Base-by-base conservation (phyloP, 768 basidiomycete species). In the Dacryopinax spathularia region DNA sequence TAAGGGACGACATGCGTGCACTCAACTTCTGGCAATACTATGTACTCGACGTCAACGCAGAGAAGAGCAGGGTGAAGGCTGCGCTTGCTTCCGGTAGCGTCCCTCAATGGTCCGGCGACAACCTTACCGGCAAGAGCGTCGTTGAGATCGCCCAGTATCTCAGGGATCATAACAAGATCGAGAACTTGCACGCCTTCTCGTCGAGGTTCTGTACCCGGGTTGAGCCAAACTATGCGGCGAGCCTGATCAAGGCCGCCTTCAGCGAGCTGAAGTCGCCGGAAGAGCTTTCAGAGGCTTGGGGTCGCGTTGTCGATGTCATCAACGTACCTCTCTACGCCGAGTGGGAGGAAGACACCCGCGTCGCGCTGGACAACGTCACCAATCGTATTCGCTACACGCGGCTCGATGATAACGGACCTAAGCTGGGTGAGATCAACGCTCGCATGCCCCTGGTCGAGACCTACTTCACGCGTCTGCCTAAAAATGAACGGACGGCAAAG, bases 11-110 rank as follows among this genome's bases (percentile, higher is more conserved):
- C 29, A 69, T 92, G 66, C 82, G 86, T 64, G 77, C 75, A 1
- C 83, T 87, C 60, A 79, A 89, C 27, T 74, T 98, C 22, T 99
- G 91, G 91, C 88, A 98, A 70, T 99, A 86, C 77, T 99, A 98
- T 72, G 88, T 94, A 20, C 78, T 98, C 60, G 86, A 97, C 70
- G 79, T 84, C 12, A 75, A 77, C 36, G 74, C 78, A 27, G 89
- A 94, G 73, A 83, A 80, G 67, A 77, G 76, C 15, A 76, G 78
- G 1, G 79, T 91, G 65, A 78, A 75, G 59, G 74, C 78, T 0
- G 84, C 83, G 1, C 75, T 95, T 33, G 70, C 70, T 2, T 68
- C 75, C 4, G 74, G 76, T 9, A 76, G 79, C 18, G 67, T 81
- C 33, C 73, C 75, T 15, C 64, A 76, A 3, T 94, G 92, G 90